Base-by-base conservation (phyloP, 176 grass and related monocot genomes). In the Saccharum spontaneum region DNA sequence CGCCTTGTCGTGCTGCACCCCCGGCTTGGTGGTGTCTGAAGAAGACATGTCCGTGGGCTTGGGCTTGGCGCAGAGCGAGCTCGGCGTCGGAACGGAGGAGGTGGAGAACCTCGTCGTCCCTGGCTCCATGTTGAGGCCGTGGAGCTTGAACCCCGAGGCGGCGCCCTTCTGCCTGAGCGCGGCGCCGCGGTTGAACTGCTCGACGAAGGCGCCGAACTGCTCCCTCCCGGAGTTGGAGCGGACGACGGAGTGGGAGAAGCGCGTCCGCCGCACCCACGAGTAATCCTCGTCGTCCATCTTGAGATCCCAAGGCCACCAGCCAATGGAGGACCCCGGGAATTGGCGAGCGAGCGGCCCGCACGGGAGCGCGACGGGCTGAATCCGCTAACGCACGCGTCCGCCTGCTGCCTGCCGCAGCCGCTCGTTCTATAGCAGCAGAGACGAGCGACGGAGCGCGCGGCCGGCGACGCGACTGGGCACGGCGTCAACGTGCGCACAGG, bases 251-350 rank as follows among this genome's bases (percentile, higher is more conserved):
- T 91, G 90, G 15, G 97, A 91, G 84, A 90, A 99, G 45, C 88
- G 89, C n/a, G 94, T 82, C 30, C 94, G 93, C 79, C 75, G 89
- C 59, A 99, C 77, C 97, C 94, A 99, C 71, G 97, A 99, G 84
- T 66, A 89, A 28, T 84, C 83, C 48, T 96, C 88, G 38, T 96
- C 91, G 30, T 94, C 85, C 92, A 90, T 28, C 28, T 28, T 28
- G 28, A 28, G 28, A 28, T 28, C 28, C 28, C 28, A 1, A 28
- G 28, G 28, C 28, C 28, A 28, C 28, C 28, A 28, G 28, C 28
- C 28, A 28, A 28, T 28, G 28, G 28, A 28, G 28, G 28, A 28
- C 28, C 28, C 28, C 28, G 28, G 28, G 28, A 28, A 28, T 28
- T 28, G 28, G 28, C 28, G 28, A 28, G 28, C 28, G 28, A 1